Conservation (phyloP, 2,329 filamentous ascomycete genomes). For the Celoporthe dispersa region DNA sequence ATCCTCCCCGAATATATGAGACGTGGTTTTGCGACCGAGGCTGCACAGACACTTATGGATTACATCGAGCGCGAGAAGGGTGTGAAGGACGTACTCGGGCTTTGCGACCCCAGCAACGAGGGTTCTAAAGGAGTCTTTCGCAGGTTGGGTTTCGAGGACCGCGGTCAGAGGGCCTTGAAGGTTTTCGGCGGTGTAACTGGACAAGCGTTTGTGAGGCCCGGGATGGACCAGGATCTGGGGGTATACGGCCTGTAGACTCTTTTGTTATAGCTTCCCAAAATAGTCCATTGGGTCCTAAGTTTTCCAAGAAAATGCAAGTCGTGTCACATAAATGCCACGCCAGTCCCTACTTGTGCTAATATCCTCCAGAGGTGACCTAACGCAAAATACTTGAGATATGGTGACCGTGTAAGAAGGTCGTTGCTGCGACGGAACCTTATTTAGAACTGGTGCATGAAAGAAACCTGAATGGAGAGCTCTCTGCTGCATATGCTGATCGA, state of each 20-base stretch:
- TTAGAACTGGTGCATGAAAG: background rate
- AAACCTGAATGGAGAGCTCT: background rate
- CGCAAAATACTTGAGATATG: background rate
- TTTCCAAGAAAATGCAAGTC: background rate
- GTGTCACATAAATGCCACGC: background rate
- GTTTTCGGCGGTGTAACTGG: conserved; percentile 4
- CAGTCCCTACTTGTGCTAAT: background rate
- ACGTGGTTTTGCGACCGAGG: conserved; percentile 30
- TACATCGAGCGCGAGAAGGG: conserved; percentile 21
- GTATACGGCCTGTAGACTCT: background rate
- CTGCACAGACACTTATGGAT: conserved; percentile 21
- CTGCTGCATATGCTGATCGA: background rate
- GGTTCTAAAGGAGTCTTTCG: conserved; percentile 26
- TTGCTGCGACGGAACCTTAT: background rate
- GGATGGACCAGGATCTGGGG: background rate
- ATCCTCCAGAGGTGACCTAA: background rate
- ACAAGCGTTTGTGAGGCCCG: background rate
- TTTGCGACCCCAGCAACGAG: conserved; percentile 23
- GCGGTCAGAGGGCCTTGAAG: conserved; percentile 23
- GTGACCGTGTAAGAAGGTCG: background rate
- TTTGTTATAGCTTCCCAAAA: too few relatives aligned
- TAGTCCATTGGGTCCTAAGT: too few relatives aligned
- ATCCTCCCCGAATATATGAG: conserved; percentile 26
- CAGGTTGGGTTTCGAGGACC: conserved; percentile 29
- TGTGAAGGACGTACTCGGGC: conserved; percentile 25